A percentile compares a stretch with the other conserved stretches of the same genome.
These are phyloP conservation scores for Aspergillus luchuensis DNA, from an alignment of 2,329 filamentous ascomycete species.

Conservation along the genomic window DNA sequence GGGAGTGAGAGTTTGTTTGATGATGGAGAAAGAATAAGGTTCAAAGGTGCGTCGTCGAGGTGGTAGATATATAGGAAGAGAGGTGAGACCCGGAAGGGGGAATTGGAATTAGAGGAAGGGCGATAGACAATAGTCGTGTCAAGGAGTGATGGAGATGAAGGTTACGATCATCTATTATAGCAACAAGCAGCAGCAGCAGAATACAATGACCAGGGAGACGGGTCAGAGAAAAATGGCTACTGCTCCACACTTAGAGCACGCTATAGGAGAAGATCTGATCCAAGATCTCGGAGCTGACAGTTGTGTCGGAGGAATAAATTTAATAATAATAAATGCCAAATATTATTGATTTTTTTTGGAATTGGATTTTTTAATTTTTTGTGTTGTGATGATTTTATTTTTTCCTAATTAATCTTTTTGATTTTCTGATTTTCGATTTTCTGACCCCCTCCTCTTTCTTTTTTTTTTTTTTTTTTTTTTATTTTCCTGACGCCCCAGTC, in stretches of 20 bases:
- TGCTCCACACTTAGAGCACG: slow-evolving; percentile 34
- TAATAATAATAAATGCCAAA: slow-evolving; percentile 15
- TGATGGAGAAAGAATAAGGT: slow-evolving; percentile 10
- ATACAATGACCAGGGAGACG: slow-evolving; percentile 38
- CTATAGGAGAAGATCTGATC: slow-evolving; percentile 44
- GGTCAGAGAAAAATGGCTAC: slow-evolving; percentile 37
- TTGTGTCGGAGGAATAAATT: slow-evolving; percentile 30
- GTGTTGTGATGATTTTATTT: slow-evolving; percentile 10
- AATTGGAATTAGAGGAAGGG: slow-evolving; percentile 13
- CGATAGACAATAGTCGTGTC: slow-evolving; percentile 13
- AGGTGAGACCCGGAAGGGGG: slow-evolving; percentile 12
- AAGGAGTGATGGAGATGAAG: slow-evolving; percentile 21
- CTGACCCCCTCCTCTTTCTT: neutral
- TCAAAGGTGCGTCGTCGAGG: slow-evolving; percentile 12
- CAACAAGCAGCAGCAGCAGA: slow-evolving; percentile 27
- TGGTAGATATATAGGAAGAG: slow-evolving; percentile 23
- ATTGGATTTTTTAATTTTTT: slow-evolving; percentile 2
- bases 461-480: slow-evolving; percentile 3
- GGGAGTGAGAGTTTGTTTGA: neutral
- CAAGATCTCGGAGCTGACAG: slow-evolving; percentile 45
- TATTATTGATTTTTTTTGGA: slow-evolving; percentile 9
- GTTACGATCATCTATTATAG: slow-evolving; percentile 25
- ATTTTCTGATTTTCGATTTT: slow-evolving; percentile 10
- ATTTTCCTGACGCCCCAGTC: neutral
- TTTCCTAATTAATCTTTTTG: slow-evolving; percentile 9